Percentiles rank a stretch among this genome's conserved stretches.
Conservation (phyloP, 495 filamentous ascomycete genomes). For the Aspergillus carlsbadensis region DNA sequence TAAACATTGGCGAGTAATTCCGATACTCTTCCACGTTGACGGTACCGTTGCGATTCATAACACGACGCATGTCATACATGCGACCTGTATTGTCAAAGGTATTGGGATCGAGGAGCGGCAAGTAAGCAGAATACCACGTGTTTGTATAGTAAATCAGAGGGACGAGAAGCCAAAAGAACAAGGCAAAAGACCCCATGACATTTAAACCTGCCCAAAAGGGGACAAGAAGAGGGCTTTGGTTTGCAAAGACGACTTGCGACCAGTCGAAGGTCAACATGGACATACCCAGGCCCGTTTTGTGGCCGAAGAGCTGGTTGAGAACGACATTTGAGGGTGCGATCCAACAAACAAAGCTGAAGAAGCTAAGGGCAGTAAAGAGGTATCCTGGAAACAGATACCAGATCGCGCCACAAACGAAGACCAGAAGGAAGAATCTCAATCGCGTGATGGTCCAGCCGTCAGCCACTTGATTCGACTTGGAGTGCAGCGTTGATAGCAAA, state of each 20-base stretch:
- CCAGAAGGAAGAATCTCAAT: slow-evolving; percentile 77
- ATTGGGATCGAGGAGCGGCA: slow-evolving; percentile 47
- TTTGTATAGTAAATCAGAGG: slow-evolving; percentile 71
- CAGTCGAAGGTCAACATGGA: slow-evolving; percentile 92
- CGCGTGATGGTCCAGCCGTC: slow-evolving; percentile 83
- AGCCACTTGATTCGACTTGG: slow-evolving; percentile 72
- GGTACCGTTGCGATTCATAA: slow-evolving; percentile 39
- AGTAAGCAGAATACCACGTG: slow-evolving; percentile 59
- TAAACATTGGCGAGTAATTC: slow-evolving; percentile 47
- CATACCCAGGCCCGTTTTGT: slow-evolving; percentile 66
- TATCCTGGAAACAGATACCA: slow-evolving; percentile 91
- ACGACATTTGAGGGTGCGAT: slow-evolving; percentile 73
- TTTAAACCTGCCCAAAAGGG: slow-evolving; percentile 93
- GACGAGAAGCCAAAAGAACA: slow-evolving; percentile 88
- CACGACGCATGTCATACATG: slow-evolving; percentile 41
- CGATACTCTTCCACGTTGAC: slow-evolving; percentile 42
- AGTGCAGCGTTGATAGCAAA: slow-evolving; percentile 84
- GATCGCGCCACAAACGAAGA: slow-evolving; percentile 60
- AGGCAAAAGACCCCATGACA: slow-evolving; percentile 76
- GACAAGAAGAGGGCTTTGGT: slow-evolving; percentile 80
- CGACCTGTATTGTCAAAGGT: slow-evolving; percentile 48
- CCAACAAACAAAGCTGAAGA: slow-evolving; percentile 91
- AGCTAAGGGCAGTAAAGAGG: slow-evolving; percentile 81
- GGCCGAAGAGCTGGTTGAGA: slow-evolving; percentile 70
- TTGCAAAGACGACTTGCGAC: slow-evolving; percentile 84